Evolutionary conservation across 2,329 filamentous ascomycete species (phyloP).

Genomic region (Hymenoscyphus repandus): DNA sequence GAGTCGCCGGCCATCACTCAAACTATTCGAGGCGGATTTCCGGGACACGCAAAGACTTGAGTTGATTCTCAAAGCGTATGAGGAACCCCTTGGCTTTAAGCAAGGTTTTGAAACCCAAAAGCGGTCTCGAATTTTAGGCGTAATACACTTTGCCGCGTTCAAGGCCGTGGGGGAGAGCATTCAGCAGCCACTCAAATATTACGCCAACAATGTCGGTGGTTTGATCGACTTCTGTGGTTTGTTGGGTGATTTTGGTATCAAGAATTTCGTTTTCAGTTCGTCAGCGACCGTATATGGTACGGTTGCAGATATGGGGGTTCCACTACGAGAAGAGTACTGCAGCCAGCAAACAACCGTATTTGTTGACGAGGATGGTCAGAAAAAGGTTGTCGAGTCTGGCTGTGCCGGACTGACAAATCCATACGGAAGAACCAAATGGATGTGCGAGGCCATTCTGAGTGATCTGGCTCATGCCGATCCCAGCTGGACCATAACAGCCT

Average conservation of each 20-base stretch:
- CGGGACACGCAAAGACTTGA: conserved; percentile 22
- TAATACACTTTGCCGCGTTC: conserved; percentile 67
- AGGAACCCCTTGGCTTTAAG: conserved; percentile 9
- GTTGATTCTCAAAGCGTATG: conserved; percentile 22
- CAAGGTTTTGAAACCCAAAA: conserved; percentile 6
- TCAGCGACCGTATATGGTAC: conserved; percentile 63
- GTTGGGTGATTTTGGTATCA: conserved; percentile 55
- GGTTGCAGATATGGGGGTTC: conserved; percentile 43
- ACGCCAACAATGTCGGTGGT: conserved; percentile 62
- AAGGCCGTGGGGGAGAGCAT: conserved; percentile 54
- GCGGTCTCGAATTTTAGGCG: conserved; percentile 45
- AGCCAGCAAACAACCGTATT: conserved; percentile 45
- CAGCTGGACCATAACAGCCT: conserved; percentile 56
- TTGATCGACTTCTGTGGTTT: conserved; percentile 53
- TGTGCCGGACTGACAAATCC: conserved; percentile 56
- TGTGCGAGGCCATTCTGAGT: conserved; percentile 60
- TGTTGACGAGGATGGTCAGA: conserved; percentile 37
- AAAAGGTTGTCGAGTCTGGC: conserved; percentile 40
- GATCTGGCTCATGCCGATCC: conserved; percentile 56
- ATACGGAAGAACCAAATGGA: conserved; percentile 63
- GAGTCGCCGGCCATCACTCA: conserved; percentile 20
- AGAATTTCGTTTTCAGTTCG: conserved; percentile 62
- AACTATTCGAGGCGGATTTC: conserved; percentile 27
- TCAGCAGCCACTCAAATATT: conserved; percentile 55
- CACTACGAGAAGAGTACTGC: conserved; percentile 51